These are phyloP conservation scores for Amaranthus hypochondriacus DNA, from an alignment of 148 eudicot genomes.

Conservation along the genomic window DNA sequence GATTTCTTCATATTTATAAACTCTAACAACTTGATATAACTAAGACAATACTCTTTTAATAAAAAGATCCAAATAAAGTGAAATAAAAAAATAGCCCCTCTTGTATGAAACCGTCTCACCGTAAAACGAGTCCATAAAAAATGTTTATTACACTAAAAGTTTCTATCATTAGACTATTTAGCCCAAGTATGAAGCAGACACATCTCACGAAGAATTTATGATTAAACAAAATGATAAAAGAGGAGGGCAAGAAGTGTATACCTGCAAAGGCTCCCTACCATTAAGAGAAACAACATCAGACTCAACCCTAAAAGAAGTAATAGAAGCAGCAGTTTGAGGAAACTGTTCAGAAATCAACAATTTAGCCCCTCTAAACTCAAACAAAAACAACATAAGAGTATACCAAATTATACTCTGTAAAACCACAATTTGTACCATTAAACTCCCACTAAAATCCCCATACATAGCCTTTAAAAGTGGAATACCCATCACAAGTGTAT, in stretches of 20 bases:
- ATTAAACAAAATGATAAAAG: too few species aligned
- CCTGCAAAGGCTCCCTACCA: conserved; percentile 79
- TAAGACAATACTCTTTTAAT: too few species aligned
- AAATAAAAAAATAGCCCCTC: too few species aligned
- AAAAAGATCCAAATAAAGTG: too few species aligned
- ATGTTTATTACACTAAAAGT: too few species aligned
- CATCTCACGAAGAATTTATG: too few species aligned
- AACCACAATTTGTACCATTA: conserved; percentile 95
- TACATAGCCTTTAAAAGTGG: conserved; percentile 87
- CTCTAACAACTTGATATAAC: too few species aligned
- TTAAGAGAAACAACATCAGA: conserved; percentile 89
- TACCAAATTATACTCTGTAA: conserved; percentile 90
- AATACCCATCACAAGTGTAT: conserved; percentile 95
- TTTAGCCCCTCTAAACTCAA: conserved; percentile 87
- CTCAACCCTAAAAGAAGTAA: conserved; percentile 79
- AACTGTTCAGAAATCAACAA: conserved; percentile 79
- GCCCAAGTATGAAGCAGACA: too few species aligned
- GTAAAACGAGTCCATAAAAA: too few species aligned
- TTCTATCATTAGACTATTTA: too few species aligned
- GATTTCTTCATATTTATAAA: too few species aligned
- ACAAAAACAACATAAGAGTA: conserved; percentile 81
- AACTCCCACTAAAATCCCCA: conserved; percentile 65
- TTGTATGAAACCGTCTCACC: too few species aligned
- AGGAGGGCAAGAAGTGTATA: background rate
- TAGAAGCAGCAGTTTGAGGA: conserved; percentile 78